Percentiles rank a stretch among this genome's conserved stretches.
Conservation (phyloP, 495 filamentous ascomycete genomes). For the Xeromyces bisporus region DNA sequence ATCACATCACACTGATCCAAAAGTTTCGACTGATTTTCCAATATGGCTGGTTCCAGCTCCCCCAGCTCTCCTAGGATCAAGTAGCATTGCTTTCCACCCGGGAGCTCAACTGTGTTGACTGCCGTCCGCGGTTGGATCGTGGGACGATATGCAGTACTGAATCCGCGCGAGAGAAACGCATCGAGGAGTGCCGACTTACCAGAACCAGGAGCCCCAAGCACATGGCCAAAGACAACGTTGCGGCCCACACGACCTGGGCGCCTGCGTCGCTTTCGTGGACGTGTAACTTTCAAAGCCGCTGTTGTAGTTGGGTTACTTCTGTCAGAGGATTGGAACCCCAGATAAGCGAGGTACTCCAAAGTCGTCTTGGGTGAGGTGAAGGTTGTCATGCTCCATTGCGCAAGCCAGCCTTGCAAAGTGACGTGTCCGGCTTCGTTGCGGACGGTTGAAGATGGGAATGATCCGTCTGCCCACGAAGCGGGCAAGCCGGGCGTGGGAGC, state of each 20-base stretch:
- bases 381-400: conserved; percentile 99
- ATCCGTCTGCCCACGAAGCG: conserved; percentile 71
- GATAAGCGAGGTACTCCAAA: conserved; percentile 83
- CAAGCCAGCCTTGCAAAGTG: conserved; percentile 93
- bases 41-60: conserved; percentile 81
- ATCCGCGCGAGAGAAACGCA: conserved; percentile 76
- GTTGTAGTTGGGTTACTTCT: conserved; percentile 50
- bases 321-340: conserved; percentile 65
- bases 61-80: conserved; percentile 90
- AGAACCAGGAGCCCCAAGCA: conserved; percentile 66
- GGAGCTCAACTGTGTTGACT: conserved; percentile 91
- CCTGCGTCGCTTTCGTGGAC: conserved; percentile 66
- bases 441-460: conserved; percentile 86
- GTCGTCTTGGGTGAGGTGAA: conserved; percentile 91
- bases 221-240: conserved; percentile 90
- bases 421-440: conserved; percentile 90
- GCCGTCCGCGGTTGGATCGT: conserved; percentile 87
- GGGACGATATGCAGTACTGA: conserved; percentile 72
- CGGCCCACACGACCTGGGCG: conserved; percentile 74
- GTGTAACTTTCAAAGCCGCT: conserved; percentile 77
- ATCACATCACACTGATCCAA: conserved; percentile 84
- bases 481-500: conserved; percentile 86
- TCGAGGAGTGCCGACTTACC: conserved; percentile 84
- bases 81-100: conserved; percentile 92
- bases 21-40: conserved; percentile 84